Base-by-base conservation (phyloP, 2,329 filamentous ascomycete species). In the Sporothrix mexicana region DNA sequence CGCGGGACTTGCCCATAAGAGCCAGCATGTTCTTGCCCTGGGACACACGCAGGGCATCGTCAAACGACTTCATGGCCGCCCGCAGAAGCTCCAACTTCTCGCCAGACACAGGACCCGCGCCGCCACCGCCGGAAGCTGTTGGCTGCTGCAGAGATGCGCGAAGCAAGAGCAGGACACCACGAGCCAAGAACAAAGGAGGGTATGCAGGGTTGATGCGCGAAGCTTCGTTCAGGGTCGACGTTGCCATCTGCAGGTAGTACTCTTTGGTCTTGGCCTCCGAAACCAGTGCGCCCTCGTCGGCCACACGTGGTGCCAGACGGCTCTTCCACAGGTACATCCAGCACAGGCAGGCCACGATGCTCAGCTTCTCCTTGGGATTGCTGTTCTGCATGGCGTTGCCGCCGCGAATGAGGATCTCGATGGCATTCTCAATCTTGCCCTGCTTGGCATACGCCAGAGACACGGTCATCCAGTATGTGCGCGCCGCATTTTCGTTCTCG, bases 391-490 rank as follows among this genome's bases (percentile, higher is more conserved):
- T 87, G 75, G 92, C 93, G 74, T 88, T 87, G 77, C 93, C 86
- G 67, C 93, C 94, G 78, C 93, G 92, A 68, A 91, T 89, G 77
- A 92, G 84, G 84, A 91, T 91, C 81, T 92, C 90, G 77, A 92
- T 91, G 73, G 90, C 89, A 83, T 96, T 93, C 79, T 98, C 95
- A 75, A 96, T 89, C 83, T 97, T 97, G 79, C 92, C 91, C 83
- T 97, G 94, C 84, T 98, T 99, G 55, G 96, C 95, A 80, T 99
- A 99, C 66, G 95, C 95, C 73, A 98, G 87, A 57, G 97, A 93
- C 76, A 98, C 96, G n/a, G 94, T 95, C 86, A 99, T 95, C 97
- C 97, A 99, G 77, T 97, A 97, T 70, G 91, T 93, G 78, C 95
- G 94, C 51, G 93, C 92, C 17, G 94, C 95, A 79, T 92, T 91